Conservation (phyloP, 2,329 filamentous ascomycete genomes). For the Beauveria medogensis region DNA sequence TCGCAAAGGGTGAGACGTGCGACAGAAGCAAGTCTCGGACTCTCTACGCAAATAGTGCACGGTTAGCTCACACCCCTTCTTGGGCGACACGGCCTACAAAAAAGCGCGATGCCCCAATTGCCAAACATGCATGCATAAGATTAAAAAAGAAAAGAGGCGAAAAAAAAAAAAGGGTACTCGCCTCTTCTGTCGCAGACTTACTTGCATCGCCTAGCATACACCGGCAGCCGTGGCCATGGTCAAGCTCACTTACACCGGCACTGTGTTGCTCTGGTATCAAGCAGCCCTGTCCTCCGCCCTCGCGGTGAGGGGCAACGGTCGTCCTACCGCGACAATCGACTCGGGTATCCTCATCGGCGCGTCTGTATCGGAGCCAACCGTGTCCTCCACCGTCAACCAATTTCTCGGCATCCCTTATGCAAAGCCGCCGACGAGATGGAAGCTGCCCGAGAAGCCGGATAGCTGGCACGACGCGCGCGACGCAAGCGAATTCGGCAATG, state of each 20-base stretch:
- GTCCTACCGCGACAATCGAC: slow-evolving; percentile 4
- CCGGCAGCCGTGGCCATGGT: not conserved
- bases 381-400: slow-evolving; percentile 15
- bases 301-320: not conserved
- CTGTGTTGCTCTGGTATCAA: slow-evolving; percentile 3
- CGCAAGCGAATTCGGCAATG: slow-evolving; percentile 17
- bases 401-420: slow-evolving; percentile 26
- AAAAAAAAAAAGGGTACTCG: not conserved
- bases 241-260: slow-evolving; percentile 1
- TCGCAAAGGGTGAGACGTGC: not conserved
- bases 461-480: slow-evolving; percentile 18
- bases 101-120: not conserved
- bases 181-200: not conserved
- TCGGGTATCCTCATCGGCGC: not conserved
- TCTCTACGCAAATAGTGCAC: not conserved
- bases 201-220: not conserved
- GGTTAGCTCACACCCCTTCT: not conserved
- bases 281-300: not conserved
- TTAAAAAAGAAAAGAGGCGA: not conserved
- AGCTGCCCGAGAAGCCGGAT: slow-evolving; percentile 14
- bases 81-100: not conserved
- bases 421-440: slow-evolving; percentile 20
- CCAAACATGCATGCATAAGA: not conserved
- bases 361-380: not conserved
- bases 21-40: not conserved